Evolutionary conservation across 495 filamentous ascomycete genomes (phyloP), one percentile per base, ranked within the genome.

Genomic region (Penicillium flavigenum): DNA sequence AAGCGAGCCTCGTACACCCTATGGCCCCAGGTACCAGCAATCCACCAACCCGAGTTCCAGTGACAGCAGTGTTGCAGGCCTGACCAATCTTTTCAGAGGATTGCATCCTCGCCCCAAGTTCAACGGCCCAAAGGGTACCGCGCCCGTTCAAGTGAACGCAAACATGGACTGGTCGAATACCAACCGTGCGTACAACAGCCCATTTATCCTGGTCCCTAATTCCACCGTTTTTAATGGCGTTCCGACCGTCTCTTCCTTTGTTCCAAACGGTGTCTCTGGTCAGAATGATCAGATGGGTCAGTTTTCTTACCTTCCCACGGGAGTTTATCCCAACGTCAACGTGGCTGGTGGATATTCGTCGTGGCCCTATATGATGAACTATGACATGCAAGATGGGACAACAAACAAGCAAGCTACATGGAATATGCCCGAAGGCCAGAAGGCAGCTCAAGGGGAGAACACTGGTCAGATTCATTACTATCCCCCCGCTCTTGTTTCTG

Each of bases 281-380:
- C 66, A 72, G 41, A 26, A 36, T 5, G 68, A 74, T 32, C 71
- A 72, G 36, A 38, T 69, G 47, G 63, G 58, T 16, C 69, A 71
- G 34, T 62, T 67, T 8, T 71, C 66, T 2, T 72, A 73, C 51
- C 7, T 72, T n/a, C 58, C 71, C 1, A 56, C 59, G 17, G 54
- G 58, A 42, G 51, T 74, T 20, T 72, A 66, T 54, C 60, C 59
- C 2, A 64, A 52, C 19, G 48, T 72, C 44, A 63, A 57, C 32
- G 50, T 69, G 16, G 64, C 69, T 1, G 51, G 56, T 12, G 38
- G 57, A 1, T 72, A 75, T 27, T n/a, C 67, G 2, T 44, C 47
- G 0, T 68, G 68, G 61, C 68, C 71, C 0, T 75, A 72, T 42
- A 20, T 70, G 36, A 52, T 74, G 56, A 72, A 66, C 59, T 63